Evolutionary conservation across 179 eudicot genomes (phyloP).

Genomic region (Pouteria campechiana): DNA sequence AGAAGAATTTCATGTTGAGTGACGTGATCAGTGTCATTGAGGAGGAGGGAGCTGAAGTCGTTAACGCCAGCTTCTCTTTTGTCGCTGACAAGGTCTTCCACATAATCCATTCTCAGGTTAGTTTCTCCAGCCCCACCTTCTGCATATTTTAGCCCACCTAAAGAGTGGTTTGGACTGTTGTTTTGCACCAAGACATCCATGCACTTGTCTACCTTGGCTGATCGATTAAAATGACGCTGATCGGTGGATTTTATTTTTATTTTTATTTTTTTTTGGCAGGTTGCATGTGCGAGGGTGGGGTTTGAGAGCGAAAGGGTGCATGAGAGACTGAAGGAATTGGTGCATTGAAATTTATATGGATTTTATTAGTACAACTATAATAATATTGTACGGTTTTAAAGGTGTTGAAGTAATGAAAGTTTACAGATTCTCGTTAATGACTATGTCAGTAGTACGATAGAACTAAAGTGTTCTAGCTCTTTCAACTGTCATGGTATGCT

Average conservation of each 20-base stretch:
- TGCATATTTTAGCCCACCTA: too few relatives aligned
- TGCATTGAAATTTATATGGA: background rate
- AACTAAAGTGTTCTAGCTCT: too few relatives aligned
- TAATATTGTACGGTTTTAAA: too few relatives aligned
- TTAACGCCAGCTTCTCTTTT: slow-evolving; percentile 7
- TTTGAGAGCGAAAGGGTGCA: slow-evolving; percentile 18
- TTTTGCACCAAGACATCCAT: too few relatives aligned
- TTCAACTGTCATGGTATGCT: too few relatives aligned
- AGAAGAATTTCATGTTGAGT: slow-evolving; percentile 5
- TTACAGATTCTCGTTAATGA: too few relatives aligned
- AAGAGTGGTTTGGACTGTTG: too few relatives aligned
- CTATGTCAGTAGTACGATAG: too few relatives aligned
- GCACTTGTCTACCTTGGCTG: background rate
- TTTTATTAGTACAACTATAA: too few relatives aligned
- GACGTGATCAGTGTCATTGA: slow-evolving; percentile 19
- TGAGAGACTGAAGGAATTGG: slow-evolving; percentile 13
- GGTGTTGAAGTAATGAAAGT: too few relatives aligned
- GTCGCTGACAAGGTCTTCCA: slow-evolving; percentile 13
- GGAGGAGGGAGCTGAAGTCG: slow-evolving; percentile 39
- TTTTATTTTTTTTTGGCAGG: slow-evolving; percentile 9
- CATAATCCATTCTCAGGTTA: slow-evolving; percentile 27
- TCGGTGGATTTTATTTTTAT: background rate
- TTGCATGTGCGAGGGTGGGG: slow-evolving; percentile 23
- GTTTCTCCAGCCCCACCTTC: background rate
- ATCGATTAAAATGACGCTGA: background rate